Evolutionary conservation across 2,329 filamentous ascomycete genomes (phyloP).

Genomic region (Metarhizium humberi): DNA sequence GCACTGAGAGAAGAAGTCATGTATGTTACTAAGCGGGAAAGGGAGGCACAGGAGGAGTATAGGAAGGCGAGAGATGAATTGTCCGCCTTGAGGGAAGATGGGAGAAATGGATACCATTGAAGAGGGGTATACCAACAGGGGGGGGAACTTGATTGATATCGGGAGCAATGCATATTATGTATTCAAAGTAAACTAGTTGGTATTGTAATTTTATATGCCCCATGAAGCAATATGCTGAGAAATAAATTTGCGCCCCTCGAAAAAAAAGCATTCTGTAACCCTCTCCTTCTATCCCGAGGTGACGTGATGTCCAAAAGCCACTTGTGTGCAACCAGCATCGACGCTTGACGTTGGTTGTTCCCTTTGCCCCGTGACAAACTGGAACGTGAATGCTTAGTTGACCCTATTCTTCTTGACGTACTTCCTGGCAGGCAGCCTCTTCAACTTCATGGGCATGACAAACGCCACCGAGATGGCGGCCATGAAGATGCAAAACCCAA

Average conservation of each 20-base stretch:
- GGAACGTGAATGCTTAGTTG: background rate
- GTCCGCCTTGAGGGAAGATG: slow-evolving; percentile 39
- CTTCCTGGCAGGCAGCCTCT: slow-evolving; percentile 37
- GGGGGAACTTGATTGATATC: background rate
- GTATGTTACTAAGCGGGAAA: slow-evolving; percentile 70
- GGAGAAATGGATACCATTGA: slow-evolving; percentile 29
- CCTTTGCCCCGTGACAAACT: too few relatives aligned
- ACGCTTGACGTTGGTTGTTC: too few relatives aligned
- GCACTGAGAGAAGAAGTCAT: slow-evolving; percentile 73
- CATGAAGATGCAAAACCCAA: slow-evolving; percentile 33
- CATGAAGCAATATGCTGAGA: too few relatives aligned
- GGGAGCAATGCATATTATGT: background rate
- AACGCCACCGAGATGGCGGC: slow-evolving; percentile 38
- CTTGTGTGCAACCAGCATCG: too few relatives aligned
- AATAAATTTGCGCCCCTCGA: too few relatives aligned
- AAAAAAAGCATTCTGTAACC: too few relatives aligned
- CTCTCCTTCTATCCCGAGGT: too few relatives aligned
- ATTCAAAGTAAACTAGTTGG: too few relatives aligned
- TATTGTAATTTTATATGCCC: too few relatives aligned
- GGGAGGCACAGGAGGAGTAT: slow-evolving; percentile 86
- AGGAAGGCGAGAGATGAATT: slow-evolving; percentile 70
- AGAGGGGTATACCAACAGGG: background rate
- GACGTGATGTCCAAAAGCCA: too few relatives aligned
- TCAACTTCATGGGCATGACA: slow-evolving; percentile 43
- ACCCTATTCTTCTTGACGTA: background rate